Evolutionary conservation across 805 yeast genomes (phyloP), one percentile per base, ranked within the genome.

Genomic region (Pichia californica): DNA sequence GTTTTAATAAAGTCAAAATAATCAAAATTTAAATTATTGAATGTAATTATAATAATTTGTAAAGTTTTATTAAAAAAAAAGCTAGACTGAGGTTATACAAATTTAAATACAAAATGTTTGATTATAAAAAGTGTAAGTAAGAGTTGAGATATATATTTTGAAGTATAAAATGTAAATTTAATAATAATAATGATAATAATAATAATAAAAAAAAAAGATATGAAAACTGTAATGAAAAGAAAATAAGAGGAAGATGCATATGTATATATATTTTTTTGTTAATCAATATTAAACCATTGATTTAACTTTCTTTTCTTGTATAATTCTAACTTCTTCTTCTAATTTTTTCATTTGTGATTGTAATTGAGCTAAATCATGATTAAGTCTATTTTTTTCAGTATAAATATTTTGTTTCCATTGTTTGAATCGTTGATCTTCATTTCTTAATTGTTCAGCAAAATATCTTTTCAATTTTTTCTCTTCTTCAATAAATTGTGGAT

Each of bases 351-450:
- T 77, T 62, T 83, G 81, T 46, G 75, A 66, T 64, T 88, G 96
- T 67, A 89, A 78, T 54, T 84, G 88, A 57, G 91, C 96, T 57
- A 93, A 75, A 66, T 93, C 99, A 65, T 83, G 84, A 68, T 93
- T 93, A 62, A 93, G 75, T 64, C 95, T 79, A 66, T 88, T 86
- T 69, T 96, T 84, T 70, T 93, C 97, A 55, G 87, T 88, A 53
- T 88, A 93, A 55, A 93, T 87, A 62, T 93, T 91, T 56, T 88
- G 86, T 69, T 89, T 97, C 99, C 99, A 93, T 71, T 91, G 96
- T 72, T 94, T 86, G 67, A 93, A 93, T 61, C 99, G 78, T 58
- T 88, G 94, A 60, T 93, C 99, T 69, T 93, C 99, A 38, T 85
- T 85, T 69, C 91, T 89, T 48, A 93, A 87, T 70, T 93, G 97